Base-by-base conservation (phyloP, 345 rosid genomes). In the Boechera stricta region DNA sequence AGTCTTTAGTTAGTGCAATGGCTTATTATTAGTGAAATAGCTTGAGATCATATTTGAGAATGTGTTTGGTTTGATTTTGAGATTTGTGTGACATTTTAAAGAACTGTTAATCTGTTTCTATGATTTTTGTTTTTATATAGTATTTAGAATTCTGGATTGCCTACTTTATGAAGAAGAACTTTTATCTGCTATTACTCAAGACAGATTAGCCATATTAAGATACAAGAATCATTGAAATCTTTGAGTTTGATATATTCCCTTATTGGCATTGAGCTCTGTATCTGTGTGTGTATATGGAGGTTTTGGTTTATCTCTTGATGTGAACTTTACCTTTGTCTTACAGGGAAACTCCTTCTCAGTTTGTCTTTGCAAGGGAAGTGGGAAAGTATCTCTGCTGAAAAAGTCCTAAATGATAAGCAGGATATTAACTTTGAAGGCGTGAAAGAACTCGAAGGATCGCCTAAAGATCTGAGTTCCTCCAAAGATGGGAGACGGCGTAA, bases 341-440 rank as follows among this genome's bases (percentile, higher is more conserved):
- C 77, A 92, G 98, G 97, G 48, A 90, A 86, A 80, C 87, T 92
- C 64, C 93, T 92, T 58, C 86, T 94, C 10, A 69, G 85, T 11
- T 35, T 89, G 36, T 90, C 90, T 65, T 64, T 92, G 83, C 82
- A 71, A 64, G 87, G 90, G 56, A 84, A 87, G 67, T 69, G 75
- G 69, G 71, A 80, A 18, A 74, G 72, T 32, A 51, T 51, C 51
- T 71, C 85, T n/a, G 71, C 31, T 12, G 79, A 77, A n/a, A 81
- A 53, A 47, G 47, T 67, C n/a, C 56, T 39, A 26, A 42, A 28
- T 79, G 81, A 81, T 39, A 62, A 82, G 78, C 74, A 86, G 36
- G 68, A 83, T 57, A 55, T 75, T 21, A 72, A 71, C 56, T 24
- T 65, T 29, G 81, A 78, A 45, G 84, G 69, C 7, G 45, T 55